Evolutionary conservation across 768 basidiomycete genomes (phyloP), one percentile per base, ranked within the genome.

Genomic region (Kwoniella mangroviensis): DNA sequence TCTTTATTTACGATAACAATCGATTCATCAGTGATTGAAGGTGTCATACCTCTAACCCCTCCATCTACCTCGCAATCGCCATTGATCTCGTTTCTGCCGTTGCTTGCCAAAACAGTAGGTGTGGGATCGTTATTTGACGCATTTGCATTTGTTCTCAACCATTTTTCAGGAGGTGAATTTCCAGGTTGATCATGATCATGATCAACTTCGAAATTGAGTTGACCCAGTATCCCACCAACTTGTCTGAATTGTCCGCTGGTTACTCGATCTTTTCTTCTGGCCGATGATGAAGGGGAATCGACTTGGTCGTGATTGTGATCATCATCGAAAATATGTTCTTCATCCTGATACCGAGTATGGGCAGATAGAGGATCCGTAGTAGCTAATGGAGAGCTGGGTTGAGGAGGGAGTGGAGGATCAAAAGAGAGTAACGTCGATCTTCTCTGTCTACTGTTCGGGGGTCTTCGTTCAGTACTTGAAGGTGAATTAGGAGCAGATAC

Each of bases 141-240:
- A 49, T 45, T 42, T 7, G 41, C 41, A n/a, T n/a, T 17, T 13
- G 34, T 60, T n/a, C 26, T 60, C 41, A 63, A 28, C 65, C 56
- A 59, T 49, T 61, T 54, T 7, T 52, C 58, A 52, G 67, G 45
- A 9, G 67, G 49, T 21, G 67, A 55, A 13, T 42, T 43, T 52
- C 34, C 42, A 3, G 59, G 24, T 52, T n/a, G 28, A n/a, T 34
- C 22, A 26, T 13, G 11, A 17, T 59, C 28, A 13, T 15, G 19
- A 52, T 43, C 66, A 12, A 40, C 43, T 57, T 74, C 73, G 59
- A 74, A 77, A 11, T 65, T 57, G 57, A 74, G 41, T 49, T 49
- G 63, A 21, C 76, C 76, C 42, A 77, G 57, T n/a, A 73, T 73
- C 15, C 76, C 75, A 17, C 75, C 75, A 53, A 74, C 71, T 61